These are phyloP conservation scores for Monascus purpureus DNA, from an alignment of 495 filamentous ascomycete species.

Conservation along the genomic window DNA sequence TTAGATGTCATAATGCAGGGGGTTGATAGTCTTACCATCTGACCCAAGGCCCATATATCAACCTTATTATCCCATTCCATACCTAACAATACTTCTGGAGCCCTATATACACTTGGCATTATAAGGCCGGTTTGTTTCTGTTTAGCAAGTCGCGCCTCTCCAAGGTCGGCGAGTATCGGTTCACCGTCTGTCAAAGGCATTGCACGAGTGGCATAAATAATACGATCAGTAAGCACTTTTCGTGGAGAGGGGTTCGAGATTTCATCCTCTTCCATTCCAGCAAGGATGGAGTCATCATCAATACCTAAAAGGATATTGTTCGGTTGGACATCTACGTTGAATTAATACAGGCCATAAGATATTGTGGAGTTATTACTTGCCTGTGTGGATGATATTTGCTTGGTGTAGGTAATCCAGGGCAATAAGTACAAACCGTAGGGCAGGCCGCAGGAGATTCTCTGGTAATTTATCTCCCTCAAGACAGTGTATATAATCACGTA, in stretches of 20 bases:
- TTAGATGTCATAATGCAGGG: not conserved
- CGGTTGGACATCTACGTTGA: slow-evolving; percentile 11
- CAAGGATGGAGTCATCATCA: slow-evolving; percentile 10
- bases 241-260: slow-evolving; percentile 9
- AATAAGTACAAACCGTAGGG: slow-evolving; percentile 18
- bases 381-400: slow-evolving; percentile 28
- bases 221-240: slow-evolving; percentile 9
- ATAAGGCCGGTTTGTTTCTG: not conserved
- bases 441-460: slow-evolving; percentile 10
- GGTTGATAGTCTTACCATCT: slow-evolving; percentile 16
- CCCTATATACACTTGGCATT: not conserved
- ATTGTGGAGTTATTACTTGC: slow-evolving; percentile 7
- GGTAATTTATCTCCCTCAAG: slow-evolving; percentile 8
- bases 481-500: slow-evolving; percentile 9
- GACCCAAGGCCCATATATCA: slow-evolving; percentile 27
- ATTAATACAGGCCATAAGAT: not conserved
- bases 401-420: slow-evolving; percentile 28
- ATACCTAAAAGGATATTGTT: slow-evolving; percentile 12
- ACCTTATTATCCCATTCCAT: slow-evolving; percentile 4
- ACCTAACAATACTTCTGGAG: not conserved
- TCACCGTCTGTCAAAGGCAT: slow-evolving; percentile 9
- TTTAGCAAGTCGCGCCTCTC: slow-evolving; percentile 10
- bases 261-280: slow-evolving; percentile 11
- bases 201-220: slow-evolving; percentile 10
- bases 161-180: slow-evolving; percentile 14